A percentile compares a stretch with the other conserved stretches of the same genome.
phyloP scores from a whole-genome alignment of 2,329 filamentous ascomycete species.

The Botrytis medusae region DNA sequence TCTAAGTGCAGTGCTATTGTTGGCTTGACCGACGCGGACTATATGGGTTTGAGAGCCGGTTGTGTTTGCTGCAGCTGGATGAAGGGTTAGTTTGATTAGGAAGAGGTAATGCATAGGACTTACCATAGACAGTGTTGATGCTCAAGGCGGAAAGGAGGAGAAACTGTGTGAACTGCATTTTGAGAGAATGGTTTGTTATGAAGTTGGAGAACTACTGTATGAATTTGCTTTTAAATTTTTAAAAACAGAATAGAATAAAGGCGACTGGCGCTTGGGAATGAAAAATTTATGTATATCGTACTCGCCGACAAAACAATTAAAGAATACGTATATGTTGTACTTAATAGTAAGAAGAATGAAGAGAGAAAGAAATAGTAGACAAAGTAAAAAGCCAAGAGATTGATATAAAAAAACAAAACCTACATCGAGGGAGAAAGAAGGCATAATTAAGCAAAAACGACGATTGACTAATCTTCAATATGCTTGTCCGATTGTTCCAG shows the following conservation, averaged over 20 bases:
- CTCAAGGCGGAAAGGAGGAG: conserved; percentile 36
- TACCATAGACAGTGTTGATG: conserved; percentile 37
- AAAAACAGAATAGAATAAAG: not conserved
- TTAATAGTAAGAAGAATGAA: not conserved
- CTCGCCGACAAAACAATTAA: conserved; percentile 37
- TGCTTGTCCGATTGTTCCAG: conserved; percentile 13
- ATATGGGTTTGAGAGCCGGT: conserved; percentile 52
- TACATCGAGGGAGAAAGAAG: conserved; percentile 21
- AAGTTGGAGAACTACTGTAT: conserved; percentile 33
- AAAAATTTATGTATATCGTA: conserved; percentile 33
- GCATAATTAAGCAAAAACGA: conserved; percentile 33
- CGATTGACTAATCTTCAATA: conserved; percentile 30
- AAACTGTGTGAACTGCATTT: conserved; percentile 40
- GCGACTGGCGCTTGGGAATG: conserved; percentile 36
- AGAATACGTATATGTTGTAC: conserved; percentile 12
- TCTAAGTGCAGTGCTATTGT: conserved; percentile 46
- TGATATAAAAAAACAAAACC: conserved; percentile 17
- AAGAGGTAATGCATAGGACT: conserved; percentile 7
- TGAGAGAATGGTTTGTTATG: conserved; percentile 27
- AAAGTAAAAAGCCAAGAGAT: conserved; percentile 17
- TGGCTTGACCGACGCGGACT: conserved; percentile 58
- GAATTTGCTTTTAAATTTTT: no score
- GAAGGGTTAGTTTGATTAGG: not conserved
- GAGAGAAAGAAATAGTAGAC: conserved; percentile 14
- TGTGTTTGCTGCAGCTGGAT: conserved; percentile 19